A percentile compares a stretch with the other conserved stretches of the same genome.
Conservation (phyloP, 2,329 filamentous ascomycete genomes). For the Clathrospora elynae region DNA sequence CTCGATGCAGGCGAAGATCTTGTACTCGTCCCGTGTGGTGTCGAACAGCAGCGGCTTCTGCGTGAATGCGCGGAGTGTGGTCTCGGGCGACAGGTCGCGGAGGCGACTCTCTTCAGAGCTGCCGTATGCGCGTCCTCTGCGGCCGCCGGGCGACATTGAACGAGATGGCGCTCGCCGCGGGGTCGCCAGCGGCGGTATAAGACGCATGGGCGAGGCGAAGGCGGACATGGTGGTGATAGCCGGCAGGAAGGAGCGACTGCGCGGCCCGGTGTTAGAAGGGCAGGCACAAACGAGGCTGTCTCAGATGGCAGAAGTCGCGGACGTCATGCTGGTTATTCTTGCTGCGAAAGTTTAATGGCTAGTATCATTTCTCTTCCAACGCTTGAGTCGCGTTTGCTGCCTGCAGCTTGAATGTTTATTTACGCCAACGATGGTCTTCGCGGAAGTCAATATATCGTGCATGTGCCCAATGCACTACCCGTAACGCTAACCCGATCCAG, state of each 20-base stretch:
- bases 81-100: slow-evolving; percentile 49
- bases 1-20: slow-evolving; percentile 62
- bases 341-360: slow-evolving; percentile 26
- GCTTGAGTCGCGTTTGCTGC: slow-evolving; percentile 16
- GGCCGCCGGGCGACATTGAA: slow-evolving; percentile 40
- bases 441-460: too few species aligned
- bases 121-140: slow-evolving; percentile 32
- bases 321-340: slow-evolving; percentile 2
- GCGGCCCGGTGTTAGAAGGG: slow-evolving; percentile 25
- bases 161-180: slow-evolving; percentile 41
- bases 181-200: slow-evolving; percentile 41
- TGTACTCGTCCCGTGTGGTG: slow-evolving; percentile 49
- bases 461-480: too few species aligned
- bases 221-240: slow-evolving; percentile 31
- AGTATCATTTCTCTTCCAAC: slow-evolving; percentile 17
- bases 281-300: slow-evolving; percentile 13
- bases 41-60: slow-evolving; percentile 52
- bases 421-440: too few species aligned
- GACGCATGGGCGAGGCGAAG: slow-evolving; percentile 38
- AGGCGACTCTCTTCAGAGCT: slow-evolving; percentile 41
- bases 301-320: slow-evolving; percentile 4
- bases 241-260: slow-evolving; percentile 24
- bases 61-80: slow-evolving; percentile 51
- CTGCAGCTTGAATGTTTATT: slow-evolving; percentile 23
- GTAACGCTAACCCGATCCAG: neutral